Evolutionary conservation across 306 rosid genomes (phyloP), one percentile per base, ranked within the genome.

Genomic region (Castanopsis chinensis): DNA sequence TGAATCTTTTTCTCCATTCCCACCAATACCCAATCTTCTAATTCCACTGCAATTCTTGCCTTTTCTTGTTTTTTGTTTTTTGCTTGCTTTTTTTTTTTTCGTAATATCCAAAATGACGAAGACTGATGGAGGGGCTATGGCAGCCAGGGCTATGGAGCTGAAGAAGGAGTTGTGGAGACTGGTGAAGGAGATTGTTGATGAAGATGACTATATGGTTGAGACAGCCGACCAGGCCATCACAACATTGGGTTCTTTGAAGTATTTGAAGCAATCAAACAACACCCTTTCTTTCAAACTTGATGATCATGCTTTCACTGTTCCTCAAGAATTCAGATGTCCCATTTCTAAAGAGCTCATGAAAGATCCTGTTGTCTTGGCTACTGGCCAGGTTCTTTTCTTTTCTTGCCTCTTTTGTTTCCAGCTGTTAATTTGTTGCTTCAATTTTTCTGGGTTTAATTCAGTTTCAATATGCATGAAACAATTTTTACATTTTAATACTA

Each of bases 291-390:
- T 75, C n/a, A 80, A 76, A 28, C 71, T 84, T 15, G 82, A 82
- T 41, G 74, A 83, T 41, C 45, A 41, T 51, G 19, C 10, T 3
- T 78, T 67, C 30, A 10, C 28, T 69, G 71, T 81, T 67, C 98
- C 97, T 61, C 69, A 86, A 4, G 75, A 83, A 63, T 93, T 91
- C 61, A 89, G 87, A 19, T 93, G 98, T 54, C 97, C 98, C 76
- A 91, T 93, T 70, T 91, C 98, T 6, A 83, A 77, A 68, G 87
- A 86, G 53, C 85, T 93, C 82, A 93, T 93, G 96, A 65, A 33
- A 15, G 98, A 93, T 61, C 98, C 98, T 76, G 96, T 93, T 75
- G 76, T 92, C 77, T 83, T 91, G 78, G 83, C 87, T 75, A 89
- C 97, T 52, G 97, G 98, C 54, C 91, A 89, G 97, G 98, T 92